Evolutionary conservation across 805 yeast species (phyloP).

Genomic region (Wickerhamomyces queroliae): DNA sequence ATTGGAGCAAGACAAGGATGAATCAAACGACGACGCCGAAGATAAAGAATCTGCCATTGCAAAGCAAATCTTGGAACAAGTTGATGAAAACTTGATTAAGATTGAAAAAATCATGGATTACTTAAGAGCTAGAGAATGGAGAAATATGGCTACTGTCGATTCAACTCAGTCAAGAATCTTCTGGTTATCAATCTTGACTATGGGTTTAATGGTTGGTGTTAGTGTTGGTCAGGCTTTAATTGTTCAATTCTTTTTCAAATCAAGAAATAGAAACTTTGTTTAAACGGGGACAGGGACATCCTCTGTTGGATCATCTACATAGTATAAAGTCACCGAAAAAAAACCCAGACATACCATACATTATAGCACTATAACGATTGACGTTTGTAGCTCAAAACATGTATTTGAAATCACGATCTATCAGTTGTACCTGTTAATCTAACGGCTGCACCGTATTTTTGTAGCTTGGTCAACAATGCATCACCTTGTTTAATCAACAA

Average conservation of each 20-base stretch:
- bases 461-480: constrained; percentile 83
- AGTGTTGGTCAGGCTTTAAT: constrained; percentile 73
- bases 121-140: constrained; percentile 92
- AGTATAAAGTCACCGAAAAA: not conserved
- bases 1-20: constrained; percentile 34
- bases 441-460: constrained; percentile 96
- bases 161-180: constrained; percentile 75
- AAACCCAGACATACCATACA: not conserved
- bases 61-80: constrained; percentile 49
- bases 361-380: no score
- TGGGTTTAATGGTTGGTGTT: constrained; percentile 69
- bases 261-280: constrained; percentile 35
- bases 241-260: constrained; percentile 74
- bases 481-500: constrained; percentile 88
- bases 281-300: constrained; percentile 7
- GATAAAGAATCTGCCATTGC: constrained; percentile 47
- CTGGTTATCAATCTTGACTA: constrained; percentile 69
- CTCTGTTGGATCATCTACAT: not conserved
- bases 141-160: constrained; percentile 89
- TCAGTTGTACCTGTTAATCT: constrained; percentile 85
- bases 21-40: constrained; percentile 26
- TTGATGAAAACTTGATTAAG: constrained; percentile 53
- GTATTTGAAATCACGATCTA: constrained; percentile 30
- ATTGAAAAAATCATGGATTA: constrained; percentile 65
- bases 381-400: no score